Evolutionary conservation across 257 asterid species (phyloP).

Genomic region (Coffea eugenioides): DNA sequence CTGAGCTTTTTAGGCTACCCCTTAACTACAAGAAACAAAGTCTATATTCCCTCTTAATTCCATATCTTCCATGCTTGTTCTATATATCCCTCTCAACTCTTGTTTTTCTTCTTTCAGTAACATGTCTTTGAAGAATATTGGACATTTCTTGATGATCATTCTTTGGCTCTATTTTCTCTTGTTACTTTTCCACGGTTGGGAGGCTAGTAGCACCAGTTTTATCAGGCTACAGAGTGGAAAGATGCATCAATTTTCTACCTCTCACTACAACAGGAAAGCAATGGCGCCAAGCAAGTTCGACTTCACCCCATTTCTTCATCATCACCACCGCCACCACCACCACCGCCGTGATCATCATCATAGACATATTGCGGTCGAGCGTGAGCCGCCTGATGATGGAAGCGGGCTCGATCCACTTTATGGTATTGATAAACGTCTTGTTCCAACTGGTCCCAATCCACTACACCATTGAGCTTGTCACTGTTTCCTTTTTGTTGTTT

Average conservation of each 20-base stretch:
- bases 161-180: conserved; percentile 16
- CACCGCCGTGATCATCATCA: conserved; percentile 16
- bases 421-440: conserved; percentile 71
- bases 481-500: background rate
- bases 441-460: conserved; percentile 89
- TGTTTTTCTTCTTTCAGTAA: background rate
- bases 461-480: conserved; percentile 57
- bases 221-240: conserved; percentile 1
- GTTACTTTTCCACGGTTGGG: conserved; percentile 10
- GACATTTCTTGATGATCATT: conserved; percentile 15
- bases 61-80: conserved; percentile 12
- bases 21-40: no score
- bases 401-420: conserved; percentile 56
- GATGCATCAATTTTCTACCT: background rate
- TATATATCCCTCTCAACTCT: background rate
- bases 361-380: conserved; percentile 18
- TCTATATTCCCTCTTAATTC: no score
- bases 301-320: conserved; percentile 48
- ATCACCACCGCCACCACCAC: conserved; percentile 13
- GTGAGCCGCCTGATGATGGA: conserved; percentile 23
- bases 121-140: conserved; percentile 19
- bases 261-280: conserved; percentile 35
- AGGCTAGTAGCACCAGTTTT: background rate
- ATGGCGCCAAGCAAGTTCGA: conserved; percentile 42
- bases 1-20: no score